These are phyloP conservation scores for Penicillium odoratum DNA, from an alignment of 495 filamentous ascomycete genomes.

Conservation along the genomic window DNA sequence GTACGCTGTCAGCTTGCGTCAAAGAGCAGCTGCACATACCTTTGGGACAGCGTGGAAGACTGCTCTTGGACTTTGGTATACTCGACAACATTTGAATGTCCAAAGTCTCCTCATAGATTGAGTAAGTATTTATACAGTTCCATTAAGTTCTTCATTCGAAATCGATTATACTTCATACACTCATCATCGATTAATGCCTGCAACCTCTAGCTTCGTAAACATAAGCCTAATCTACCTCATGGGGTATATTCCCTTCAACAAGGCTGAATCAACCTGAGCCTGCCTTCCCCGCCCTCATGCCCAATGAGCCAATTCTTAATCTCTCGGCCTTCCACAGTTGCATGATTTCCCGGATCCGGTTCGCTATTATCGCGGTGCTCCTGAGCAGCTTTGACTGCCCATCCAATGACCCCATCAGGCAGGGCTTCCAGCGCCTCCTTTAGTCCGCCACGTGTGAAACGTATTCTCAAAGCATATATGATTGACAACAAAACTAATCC, in stretches of 20 bases:
- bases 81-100: no score
- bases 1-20: no score
- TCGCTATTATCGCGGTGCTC: background rate
- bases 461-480: background rate
- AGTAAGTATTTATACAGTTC: no score
- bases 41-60: no score
- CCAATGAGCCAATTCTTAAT: background rate
- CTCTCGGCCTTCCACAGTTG: background rate
- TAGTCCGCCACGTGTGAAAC: background rate
- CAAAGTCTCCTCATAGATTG: no score
- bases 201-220: no score
- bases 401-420: background rate
- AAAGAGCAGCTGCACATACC: no score
- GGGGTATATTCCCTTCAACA: background rate
- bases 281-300: background rate
- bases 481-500: background rate
- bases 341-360: background rate
- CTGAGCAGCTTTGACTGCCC: background rate
- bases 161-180: no score
- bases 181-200: no score
- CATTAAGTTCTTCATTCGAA: no score
- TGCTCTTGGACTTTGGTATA: no score
- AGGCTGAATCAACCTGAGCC: background rate
- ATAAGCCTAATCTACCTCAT: no score
- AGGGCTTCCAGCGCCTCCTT: background rate